Percentiles rank a stretch among this genome's conserved stretches.
Evolutionary conservation across 2,329 filamentous ascomycete genomes (phyloP).

Genomic region (Verticillium albo-atrum): DNA sequence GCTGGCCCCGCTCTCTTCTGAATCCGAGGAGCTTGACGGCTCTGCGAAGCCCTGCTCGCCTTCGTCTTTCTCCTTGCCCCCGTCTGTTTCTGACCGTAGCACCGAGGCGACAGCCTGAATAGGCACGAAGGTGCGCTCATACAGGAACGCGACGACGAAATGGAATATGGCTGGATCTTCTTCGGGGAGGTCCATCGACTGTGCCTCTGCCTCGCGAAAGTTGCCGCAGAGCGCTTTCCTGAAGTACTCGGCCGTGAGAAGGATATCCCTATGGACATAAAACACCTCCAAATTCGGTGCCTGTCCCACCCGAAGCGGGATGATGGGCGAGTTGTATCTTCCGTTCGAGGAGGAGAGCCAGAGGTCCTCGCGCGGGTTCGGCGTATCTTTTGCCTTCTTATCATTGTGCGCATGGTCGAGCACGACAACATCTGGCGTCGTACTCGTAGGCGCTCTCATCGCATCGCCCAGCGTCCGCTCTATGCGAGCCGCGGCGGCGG

Average conservation of each 20-base stretch:
- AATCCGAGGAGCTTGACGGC: conserved; percentile 26
- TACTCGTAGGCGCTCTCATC: conserved; percentile 34
- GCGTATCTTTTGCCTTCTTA: conserved; percentile 21
- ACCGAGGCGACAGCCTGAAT: conserved; percentile 37
- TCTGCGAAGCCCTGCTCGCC: conserved; percentile 24
- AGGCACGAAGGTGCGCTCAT: conserved; percentile 41
- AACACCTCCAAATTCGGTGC: conserved; percentile 38
- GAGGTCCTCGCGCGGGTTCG: conserved; percentile 39
- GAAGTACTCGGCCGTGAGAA: conserved; percentile 43
- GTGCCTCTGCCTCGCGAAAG: conserved; percentile 40
- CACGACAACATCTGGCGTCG: conserved; percentile 31
- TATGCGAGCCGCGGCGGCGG: no score
- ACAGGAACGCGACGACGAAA: conserved; percentile 46
- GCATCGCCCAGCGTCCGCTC: conserved; percentile 30
- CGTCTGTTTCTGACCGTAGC: conserved; percentile 31
- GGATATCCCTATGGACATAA: conserved; percentile 42
- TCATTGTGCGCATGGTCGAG: conserved; percentile 28
- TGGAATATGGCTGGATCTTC: conserved; percentile 48
- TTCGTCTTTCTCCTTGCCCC: conserved; percentile 34
- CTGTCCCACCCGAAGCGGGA: conserved; percentile 39
- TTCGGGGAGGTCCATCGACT: conserved; percentile 44
- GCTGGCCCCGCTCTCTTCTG: conserved; percentile 24
- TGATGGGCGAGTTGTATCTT: conserved; percentile 39
- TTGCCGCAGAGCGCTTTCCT: conserved; percentile 41
- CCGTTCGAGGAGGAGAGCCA: conserved; percentile 46